Conservation (phyloP, 257 asterid genomes). For the Nicotiana undulata region DNA sequence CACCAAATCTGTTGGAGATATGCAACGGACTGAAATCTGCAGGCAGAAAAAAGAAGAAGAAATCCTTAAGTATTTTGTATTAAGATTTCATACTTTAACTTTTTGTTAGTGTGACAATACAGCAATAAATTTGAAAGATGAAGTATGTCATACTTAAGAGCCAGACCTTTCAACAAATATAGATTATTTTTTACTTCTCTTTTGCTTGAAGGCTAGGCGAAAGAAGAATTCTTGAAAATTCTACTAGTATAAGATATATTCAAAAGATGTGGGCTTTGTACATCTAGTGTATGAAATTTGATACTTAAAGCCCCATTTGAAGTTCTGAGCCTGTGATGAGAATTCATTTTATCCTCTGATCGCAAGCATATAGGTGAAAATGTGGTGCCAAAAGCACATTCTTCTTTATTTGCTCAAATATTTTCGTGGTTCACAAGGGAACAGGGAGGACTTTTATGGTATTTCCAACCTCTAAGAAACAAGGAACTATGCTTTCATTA, state of each 20-base stretch:
- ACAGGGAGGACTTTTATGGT: not conserved
- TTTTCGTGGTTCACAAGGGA: not conserved
- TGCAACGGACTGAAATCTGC: constrained; percentile 61
- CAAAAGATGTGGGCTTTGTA: not conserved
- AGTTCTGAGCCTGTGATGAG: not conserved
- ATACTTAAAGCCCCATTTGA: not conserved
- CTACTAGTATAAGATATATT: not conserved
- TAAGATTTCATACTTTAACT: not conserved
- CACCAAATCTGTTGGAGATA: constrained; percentile 98
- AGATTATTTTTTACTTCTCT: not conserved
- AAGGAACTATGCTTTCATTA: not conserved
- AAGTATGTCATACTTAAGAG: not conserved
- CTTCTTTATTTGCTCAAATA: not conserved
- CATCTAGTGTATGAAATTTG: not conserved
- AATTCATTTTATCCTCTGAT: not conserved
- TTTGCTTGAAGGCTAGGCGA: not conserved
- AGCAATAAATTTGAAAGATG: not conserved
- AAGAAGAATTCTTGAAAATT: not conserved
- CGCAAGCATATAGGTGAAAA: not conserved
- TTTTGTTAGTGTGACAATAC: not conserved
- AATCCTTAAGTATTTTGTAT: not conserved
- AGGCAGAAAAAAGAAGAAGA: not conserved
- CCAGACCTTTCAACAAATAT: not conserved
- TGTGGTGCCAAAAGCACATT: not conserved
- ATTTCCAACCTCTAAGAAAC: not conserved